Conservation (phyloP, 768 basidiomycete species). For the Pleurotus platypus region DNA sequence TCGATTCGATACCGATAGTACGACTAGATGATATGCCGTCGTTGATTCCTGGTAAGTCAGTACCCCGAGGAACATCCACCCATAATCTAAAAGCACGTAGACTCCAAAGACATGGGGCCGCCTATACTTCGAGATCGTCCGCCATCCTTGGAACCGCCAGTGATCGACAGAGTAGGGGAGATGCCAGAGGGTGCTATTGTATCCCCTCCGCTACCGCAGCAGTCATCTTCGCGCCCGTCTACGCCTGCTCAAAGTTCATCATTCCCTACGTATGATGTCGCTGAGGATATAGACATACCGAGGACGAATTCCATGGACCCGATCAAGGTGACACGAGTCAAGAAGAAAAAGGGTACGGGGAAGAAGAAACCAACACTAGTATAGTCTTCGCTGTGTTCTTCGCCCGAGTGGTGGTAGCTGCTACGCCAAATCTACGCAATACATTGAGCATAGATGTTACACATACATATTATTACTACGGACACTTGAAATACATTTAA, state of each 20-base stretch:
- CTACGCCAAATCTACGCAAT: constrained; percentile 1
- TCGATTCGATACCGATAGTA: constrained; percentile 94
- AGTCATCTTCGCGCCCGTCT: constrained; percentile 20
- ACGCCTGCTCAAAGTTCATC: constrained; percentile 29
- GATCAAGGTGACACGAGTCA: constrained; percentile 71
- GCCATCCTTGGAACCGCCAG: constrained; percentile 43
- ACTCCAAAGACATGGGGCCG: constrained; percentile 25
- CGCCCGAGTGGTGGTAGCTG: not conserved
- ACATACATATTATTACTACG: constrained; percentile 19
- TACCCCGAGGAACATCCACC: not conserved
- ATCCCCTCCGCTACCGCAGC: constrained; percentile 3
- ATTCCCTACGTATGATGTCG: constrained; percentile 54
- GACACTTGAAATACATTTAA: constrained; percentile 20
- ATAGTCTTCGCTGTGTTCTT: not conserved
- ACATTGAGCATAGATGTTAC: constrained; percentile 12
- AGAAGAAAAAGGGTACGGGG: constrained; percentile 52
- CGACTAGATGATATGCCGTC: constrained; percentile 71
- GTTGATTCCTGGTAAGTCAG: constrained; percentile 26
- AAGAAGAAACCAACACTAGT: constrained; percentile 65
- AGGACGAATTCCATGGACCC: constrained; percentile 58
- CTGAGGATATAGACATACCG: constrained; percentile 35
- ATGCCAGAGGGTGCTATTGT: constrained; percentile 65
- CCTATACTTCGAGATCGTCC: constrained; percentile 41
- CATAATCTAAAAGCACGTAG: not conserved
- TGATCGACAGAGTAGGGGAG: constrained; percentile 78